Conservation (phyloP, 2,329 filamentous ascomycete species). For the Phaeosphaeria sp. region DNA sequence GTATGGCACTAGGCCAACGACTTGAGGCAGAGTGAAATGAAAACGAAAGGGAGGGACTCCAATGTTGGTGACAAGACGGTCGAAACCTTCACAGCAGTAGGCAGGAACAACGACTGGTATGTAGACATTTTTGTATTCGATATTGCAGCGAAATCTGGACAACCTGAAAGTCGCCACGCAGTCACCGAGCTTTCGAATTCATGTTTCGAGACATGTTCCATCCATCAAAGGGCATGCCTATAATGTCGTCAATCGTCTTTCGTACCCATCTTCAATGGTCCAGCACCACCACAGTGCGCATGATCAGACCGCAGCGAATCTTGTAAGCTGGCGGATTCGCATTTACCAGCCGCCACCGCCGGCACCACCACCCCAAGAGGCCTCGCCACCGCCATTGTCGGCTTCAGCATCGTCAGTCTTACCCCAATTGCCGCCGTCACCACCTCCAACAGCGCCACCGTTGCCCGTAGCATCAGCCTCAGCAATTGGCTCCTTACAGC, state of each 20-base stretch:
- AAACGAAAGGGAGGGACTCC: too few species aligned
- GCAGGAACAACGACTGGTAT: neutral
- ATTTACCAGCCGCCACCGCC: constrained; percentile 17
- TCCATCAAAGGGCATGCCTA: neutral
- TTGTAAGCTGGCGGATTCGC: neutral
- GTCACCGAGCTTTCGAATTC: neutral
- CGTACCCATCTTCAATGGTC: neutral
- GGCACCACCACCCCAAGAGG: constrained; percentile 20
- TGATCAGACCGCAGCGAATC: neutral
- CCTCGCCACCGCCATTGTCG: constrained; percentile 20
- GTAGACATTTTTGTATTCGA: neutral
- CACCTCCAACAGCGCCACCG: constrained; percentile 20
- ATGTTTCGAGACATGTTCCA: neutral
- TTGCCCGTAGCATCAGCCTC: constrained; percentile 23
- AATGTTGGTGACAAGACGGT: too few species aligned
- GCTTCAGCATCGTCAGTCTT: constrained; percentile 8
- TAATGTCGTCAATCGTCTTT: neutral
- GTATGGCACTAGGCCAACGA: neutral
- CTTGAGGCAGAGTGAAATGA: neutral
- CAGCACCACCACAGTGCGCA: neutral
- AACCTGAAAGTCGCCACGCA: neutral
- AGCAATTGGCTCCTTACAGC: constrained; percentile 38
- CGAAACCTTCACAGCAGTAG: neutral
- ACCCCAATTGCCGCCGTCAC: constrained; percentile 18
- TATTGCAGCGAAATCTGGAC: constrained; percentile 1